These are phyloP conservation scores for Pyropia haitanensis DNA, from an alignment of 23 red algal genomes.

Conservation along the genomic window DNA sequence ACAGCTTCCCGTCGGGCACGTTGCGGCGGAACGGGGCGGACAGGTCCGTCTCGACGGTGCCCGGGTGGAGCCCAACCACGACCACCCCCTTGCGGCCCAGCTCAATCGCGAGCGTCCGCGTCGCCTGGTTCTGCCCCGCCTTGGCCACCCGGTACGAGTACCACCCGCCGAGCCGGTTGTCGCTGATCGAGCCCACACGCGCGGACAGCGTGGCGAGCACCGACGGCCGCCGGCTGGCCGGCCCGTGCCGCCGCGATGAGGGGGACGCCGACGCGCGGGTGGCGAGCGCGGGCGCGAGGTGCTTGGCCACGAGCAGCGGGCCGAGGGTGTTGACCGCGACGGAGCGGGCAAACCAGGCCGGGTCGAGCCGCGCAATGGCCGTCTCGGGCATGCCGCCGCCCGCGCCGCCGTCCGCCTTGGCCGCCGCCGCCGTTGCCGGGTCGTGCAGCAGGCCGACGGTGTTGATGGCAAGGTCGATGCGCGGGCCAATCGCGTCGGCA, in stretches of 20 bases:
- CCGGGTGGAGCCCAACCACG: conserved; percentile 49
- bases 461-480: conserved; percentile 5
- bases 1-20: conserved; percentile 40
- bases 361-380: conserved; percentile 24
- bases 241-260: conserved; percentile 1
- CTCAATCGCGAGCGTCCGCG: conserved; percentile 45
- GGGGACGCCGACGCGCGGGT: not conserved
- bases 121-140: conserved; percentile 67
- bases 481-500: not conserved
- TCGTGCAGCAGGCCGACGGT: conserved; percentile 5
- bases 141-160: conserved; percentile 60
- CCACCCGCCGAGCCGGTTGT: conserved; percentile 68
- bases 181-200: conserved; percentile 45
- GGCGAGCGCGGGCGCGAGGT: conserved; percentile 50
- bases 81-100: conserved; percentile 38
- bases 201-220: conserved; percentile 49
- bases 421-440: too few species aligned
- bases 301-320: conserved; percentile 61
- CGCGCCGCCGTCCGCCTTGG: not conserved
- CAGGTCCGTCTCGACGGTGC: conserved; percentile 65
- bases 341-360: conserved; percentile 26
- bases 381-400: conserved; percentile 48
- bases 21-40: conserved; percentile 51
- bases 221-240: conserved; percentile 36
- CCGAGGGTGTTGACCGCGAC: conserved; percentile 59